A percentile compares a stretch with the other conserved stretches of the same genome.
phyloP scores from a whole-genome alignment of 2,329 filamentous ascomycete species.

The Pleurostoma richardsiae region DNA sequence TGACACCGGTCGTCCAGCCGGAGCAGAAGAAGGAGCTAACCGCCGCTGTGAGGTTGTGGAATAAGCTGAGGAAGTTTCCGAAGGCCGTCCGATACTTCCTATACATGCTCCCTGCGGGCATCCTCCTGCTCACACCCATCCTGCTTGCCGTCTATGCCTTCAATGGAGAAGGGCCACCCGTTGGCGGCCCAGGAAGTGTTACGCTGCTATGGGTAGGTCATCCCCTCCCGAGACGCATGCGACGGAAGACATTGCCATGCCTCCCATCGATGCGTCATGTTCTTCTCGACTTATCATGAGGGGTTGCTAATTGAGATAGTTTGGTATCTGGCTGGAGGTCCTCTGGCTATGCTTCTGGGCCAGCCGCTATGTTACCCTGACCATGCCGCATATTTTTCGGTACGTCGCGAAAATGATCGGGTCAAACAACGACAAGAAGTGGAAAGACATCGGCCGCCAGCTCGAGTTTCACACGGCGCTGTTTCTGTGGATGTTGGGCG shows the following conservation, averaged over 20 bases:
- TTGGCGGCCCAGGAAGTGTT: slow-evolving; percentile 66
- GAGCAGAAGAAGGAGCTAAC: slow-evolving; percentile 13
- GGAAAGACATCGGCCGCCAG: slow-evolving; percentile 81
- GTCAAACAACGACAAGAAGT: slow-evolving; percentile 87
- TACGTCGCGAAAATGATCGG: slow-evolving; percentile 63
- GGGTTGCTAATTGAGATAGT: slow-evolving; percentile 25
- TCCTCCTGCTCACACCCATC: slow-evolving; percentile 39
- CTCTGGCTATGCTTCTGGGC: slow-evolving; percentile 91
- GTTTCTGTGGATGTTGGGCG: slow-evolving; percentile 88
- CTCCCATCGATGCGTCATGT: too few species aligned
- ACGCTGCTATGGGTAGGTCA: slow-evolving; percentile 60
- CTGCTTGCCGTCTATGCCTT: slow-evolving; percentile 27
- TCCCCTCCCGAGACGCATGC: too few species aligned
- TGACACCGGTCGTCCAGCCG: slow-evolving; percentile 13
- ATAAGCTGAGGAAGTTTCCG: slow-evolving; percentile 42
- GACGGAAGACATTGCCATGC: too few species aligned
- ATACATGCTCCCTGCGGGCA: slow-evolving; percentile 40
- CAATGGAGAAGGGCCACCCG: slow-evolving; percentile 35
- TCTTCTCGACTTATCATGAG: too few species aligned
- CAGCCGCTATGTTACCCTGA: slow-evolving; percentile 48
- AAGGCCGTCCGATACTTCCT: slow-evolving; percentile 43
- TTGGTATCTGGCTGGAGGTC: slow-evolving; percentile 91
- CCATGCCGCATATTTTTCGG: slow-evolving; percentile 42
- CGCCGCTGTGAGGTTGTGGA: slow-evolving; percentile 29
- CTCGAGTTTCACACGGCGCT: slow-evolving; percentile 80